phyloP scores from a whole-genome alignment of 1,284 basidiomycete species.

The Sparassis latifolia region DNA sequence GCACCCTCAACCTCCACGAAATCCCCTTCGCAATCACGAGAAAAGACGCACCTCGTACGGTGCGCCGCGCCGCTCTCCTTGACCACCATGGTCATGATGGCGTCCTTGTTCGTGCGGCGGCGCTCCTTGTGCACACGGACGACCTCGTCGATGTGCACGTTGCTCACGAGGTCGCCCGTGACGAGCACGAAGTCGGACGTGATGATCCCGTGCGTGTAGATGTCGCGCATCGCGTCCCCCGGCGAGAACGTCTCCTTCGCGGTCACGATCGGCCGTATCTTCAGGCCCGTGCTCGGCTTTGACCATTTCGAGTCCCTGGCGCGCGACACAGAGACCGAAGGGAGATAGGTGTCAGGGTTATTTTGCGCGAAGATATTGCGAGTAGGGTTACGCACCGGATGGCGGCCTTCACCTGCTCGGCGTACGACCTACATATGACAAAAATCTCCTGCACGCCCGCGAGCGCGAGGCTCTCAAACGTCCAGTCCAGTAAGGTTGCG shows the following conservation, averaged over 20 bases:
- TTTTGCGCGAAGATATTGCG: neutral
- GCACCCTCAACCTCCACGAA: slow-evolving; percentile 5
- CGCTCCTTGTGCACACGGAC: slow-evolving; percentile 87
- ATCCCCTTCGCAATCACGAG: slow-evolving; percentile 9
- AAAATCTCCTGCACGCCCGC: slow-evolving; percentile 95
- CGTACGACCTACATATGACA: slow-evolving; percentile 85
- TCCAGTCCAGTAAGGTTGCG: slow-evolving; percentile 91
- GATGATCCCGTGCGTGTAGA: slow-evolving; percentile 90
- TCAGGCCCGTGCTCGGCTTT: slow-evolving; percentile 67
- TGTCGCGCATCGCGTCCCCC: slow-evolving; percentile 94
- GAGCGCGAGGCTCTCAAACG: slow-evolving; percentile 87
- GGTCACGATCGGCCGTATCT: slow-evolving; percentile 84
- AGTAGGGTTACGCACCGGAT: slow-evolving; percentile 56
- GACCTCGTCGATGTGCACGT: slow-evolving; percentile 85
- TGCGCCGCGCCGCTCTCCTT: slow-evolving; percentile 70
- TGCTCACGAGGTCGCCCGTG: slow-evolving; percentile 91
- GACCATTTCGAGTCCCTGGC: slow-evolving; percentile 76
- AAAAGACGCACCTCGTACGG: slow-evolving; percentile 57
- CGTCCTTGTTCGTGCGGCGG: slow-evolving; percentile 82
- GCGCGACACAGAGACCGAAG: slow-evolving; percentile 6
- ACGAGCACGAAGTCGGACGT: slow-evolving; percentile 93
- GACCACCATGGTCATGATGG: slow-evolving; percentile 95
- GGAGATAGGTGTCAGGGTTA: neutral
- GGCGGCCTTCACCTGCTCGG: slow-evolving; percentile 75
- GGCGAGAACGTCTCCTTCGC: slow-evolving; percentile 86